Conservation (phyloP, 441 rosid genomes). For the Brassica hybrid region DNA sequence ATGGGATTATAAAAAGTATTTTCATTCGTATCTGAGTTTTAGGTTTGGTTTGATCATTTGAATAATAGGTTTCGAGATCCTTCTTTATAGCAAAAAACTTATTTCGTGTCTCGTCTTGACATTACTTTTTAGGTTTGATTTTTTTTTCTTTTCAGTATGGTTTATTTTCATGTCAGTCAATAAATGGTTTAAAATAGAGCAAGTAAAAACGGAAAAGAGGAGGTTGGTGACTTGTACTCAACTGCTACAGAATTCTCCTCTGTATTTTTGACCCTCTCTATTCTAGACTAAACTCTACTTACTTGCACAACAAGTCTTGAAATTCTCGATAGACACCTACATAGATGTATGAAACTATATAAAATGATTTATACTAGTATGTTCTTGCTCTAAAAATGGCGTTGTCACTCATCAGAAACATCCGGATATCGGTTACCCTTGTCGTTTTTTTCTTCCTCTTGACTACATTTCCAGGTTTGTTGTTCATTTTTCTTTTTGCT, state of each 20-base stretch:
- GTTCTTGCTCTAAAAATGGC: constrained; percentile 50
- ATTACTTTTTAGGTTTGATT: constrained; percentile 50
- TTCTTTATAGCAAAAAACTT: constrained; percentile 6
- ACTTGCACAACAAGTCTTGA: constrained; percentile 36
- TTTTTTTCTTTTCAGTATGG: constrained; percentile 3
- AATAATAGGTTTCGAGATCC: constrained; percentile 26
- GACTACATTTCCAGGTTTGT: constrained; percentile 48
- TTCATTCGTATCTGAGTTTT: constrained; percentile 10
- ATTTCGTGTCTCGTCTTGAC: constrained; percentile 13
- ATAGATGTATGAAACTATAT: background rate
- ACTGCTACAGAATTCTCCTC: constrained; percentile 48
- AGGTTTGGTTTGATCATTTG: constrained; percentile 31
- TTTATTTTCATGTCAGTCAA: constrained; percentile 17
- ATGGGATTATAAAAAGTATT: background rate
- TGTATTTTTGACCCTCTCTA: constrained; percentile 17
- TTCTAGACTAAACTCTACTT: constrained; percentile 29
- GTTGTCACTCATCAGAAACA: constrained; percentile 27
- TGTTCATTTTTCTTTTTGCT: background rate
- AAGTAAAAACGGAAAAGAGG: constrained; percentile 24
- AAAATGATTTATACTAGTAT: constrained; percentile 16
- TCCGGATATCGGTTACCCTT: constrained; percentile 40
- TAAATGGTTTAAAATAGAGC: background rate
- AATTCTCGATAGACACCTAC: background rate
- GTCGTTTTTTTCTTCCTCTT: constrained; percentile 40
- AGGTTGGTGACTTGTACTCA: constrained; percentile 73